These are phyloP conservation scores for Phytophthora sp. DNA, from an alignment of 352 stramenopile species.

Conservation along the genomic window DNA sequence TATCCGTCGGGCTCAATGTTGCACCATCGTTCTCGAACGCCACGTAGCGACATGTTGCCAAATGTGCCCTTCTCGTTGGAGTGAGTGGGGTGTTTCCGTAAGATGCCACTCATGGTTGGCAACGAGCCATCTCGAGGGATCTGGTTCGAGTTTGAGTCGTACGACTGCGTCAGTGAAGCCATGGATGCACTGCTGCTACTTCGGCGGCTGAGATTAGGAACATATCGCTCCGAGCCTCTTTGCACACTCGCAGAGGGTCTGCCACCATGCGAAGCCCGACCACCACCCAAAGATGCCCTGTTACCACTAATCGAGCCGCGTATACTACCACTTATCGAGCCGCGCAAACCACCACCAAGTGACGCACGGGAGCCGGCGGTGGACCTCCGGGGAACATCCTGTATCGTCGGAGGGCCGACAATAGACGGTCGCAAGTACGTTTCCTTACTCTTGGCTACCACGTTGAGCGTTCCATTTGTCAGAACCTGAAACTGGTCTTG, in stretches of 20 bases:
- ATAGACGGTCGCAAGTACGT: slow-evolving; percentile 45
- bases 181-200: slow-evolving; percentile 70
- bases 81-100: slow-evolving; percentile 81
- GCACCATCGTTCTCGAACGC: slow-evolving; percentile 78
- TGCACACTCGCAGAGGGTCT: slow-evolving; percentile 15
- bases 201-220: slow-evolving; percentile 35
- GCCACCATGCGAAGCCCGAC: slow-evolving; percentile 13
- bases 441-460: slow-evolving; percentile 30
- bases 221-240: slow-evolving; percentile 42
- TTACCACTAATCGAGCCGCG: slow-evolving; percentile 29
- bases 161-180: slow-evolving; percentile 50
- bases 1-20: slow-evolving; percentile 68
- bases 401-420: slow-evolving; percentile 27
- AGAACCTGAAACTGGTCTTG: slow-evolving; percentile 62
- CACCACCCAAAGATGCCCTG: slow-evolving; percentile 26
- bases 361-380: slow-evolving; percentile 44
- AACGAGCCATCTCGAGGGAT: slow-evolving; percentile 32
- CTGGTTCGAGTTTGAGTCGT: slow-evolving; percentile 66
- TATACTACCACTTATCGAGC: too few relatives aligned
- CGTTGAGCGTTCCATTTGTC: slow-evolving; percentile 44
- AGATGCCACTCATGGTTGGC: slow-evolving; percentile 54
- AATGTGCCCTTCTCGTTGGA: slow-evolving; percentile 83
- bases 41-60: slow-evolving; percentile 79
- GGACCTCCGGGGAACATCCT: slow-evolving; percentile 32
- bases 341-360: slow-evolving; percentile 32